Evolutionary conservation across 352 stramenopile genomes (phyloP), one percentile per base, ranked within the genome.

Genomic region (Plasmopara muralis): DNA sequence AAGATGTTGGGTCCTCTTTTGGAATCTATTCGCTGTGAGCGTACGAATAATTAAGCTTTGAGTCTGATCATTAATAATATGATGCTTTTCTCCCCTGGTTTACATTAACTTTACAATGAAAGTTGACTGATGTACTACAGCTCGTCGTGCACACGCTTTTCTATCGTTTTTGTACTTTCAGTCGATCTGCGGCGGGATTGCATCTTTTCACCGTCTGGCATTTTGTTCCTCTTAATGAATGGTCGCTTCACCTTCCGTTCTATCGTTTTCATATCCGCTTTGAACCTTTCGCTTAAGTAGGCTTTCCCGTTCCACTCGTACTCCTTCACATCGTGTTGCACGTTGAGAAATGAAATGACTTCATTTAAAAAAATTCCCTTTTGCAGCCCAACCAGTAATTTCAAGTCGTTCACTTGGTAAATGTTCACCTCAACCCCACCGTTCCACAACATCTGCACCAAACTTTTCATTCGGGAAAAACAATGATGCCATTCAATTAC

Each of bases 221-320:
- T 39, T 55, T 60, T 53, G 37, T 54, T 57, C 39, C 41, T 30
- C 12, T 16, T 30, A 5, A 1, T 25, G 20, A 25, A 25, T 25
- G 20, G 20, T 25, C 20, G 20, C 20, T 25, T 25, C 3, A 13
- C 18, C 6, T 57, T 57, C 48, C 31, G 47, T 9, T 42, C 47
- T 56, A 34, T 16, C 28, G 53, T 68, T 28, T 55, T 68, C 33
- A 25, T 25, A 25, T 25, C 20, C 20, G 20, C 42, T 20, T 57
- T 62, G 41, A 49, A 43, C 5, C 42, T 50, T 15, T 46, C 34
- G 3, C 50, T 31, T 45, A 48, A 48, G 39, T 73, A 83, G 1
- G 57, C 65, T 12, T 74, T 57, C 9, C 75, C 65, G 51, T 87
- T 72, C 75, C 75, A 88, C 40, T 90, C 80, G 47, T 85, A 85